Percentiles rank a stretch among this genome's conserved stretches.
Conservation (phyloP, 202 grass and related monocot genomes). For the Zizania palustris region DNA sequence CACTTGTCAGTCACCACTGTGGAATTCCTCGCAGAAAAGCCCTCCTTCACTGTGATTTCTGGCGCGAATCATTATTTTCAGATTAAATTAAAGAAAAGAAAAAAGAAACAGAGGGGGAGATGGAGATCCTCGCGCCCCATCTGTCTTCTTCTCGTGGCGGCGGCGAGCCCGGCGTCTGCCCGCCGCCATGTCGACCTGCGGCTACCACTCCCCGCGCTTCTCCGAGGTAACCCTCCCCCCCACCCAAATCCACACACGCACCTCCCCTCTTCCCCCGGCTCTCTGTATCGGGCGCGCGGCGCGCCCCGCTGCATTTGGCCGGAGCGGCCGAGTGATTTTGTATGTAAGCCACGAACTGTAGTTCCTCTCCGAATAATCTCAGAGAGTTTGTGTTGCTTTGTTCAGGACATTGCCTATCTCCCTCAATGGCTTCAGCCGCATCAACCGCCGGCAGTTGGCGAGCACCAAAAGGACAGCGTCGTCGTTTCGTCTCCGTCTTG, state of each 20-base stretch:
- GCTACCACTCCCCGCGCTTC: slow-evolving; percentile 64
- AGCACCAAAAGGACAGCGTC: slow-evolving; percentile 9
- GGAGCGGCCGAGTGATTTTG: neutral
- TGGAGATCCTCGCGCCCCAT: slow-evolving; percentile 6
- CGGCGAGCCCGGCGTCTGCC: neutral
- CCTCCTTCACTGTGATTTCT: slow-evolving; percentile 1
- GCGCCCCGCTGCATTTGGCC: neutral
- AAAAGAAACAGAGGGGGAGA: neutral
- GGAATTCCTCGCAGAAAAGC: neutral
- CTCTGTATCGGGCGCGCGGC: neutral
- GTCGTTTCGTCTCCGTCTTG: slow-evolving; percentile 40
- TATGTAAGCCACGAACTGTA: neutral
- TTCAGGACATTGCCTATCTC: slow-evolving; percentile 62
- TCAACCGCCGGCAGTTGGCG: slow-evolving; percentile 23
- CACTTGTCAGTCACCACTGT: neutral
- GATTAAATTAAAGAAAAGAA: neutral
- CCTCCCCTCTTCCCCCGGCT: no score
- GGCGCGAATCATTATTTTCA: slow-evolving; percentile 44
- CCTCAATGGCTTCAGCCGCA: slow-evolving; percentile 79
- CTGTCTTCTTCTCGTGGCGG: slow-evolving; percentile 23
- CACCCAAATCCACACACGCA: no score
- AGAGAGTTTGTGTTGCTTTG: neutral
- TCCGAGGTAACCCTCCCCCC: slow-evolving; percentile 53
- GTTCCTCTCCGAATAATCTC: neutral
- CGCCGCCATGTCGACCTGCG: slow-evolving; percentile 55